A percentile compares a stretch with the other conserved stretches of the same genome.
Conservation (phyloP, 129 eudicot species). For the Escallonia rubra region DNA sequence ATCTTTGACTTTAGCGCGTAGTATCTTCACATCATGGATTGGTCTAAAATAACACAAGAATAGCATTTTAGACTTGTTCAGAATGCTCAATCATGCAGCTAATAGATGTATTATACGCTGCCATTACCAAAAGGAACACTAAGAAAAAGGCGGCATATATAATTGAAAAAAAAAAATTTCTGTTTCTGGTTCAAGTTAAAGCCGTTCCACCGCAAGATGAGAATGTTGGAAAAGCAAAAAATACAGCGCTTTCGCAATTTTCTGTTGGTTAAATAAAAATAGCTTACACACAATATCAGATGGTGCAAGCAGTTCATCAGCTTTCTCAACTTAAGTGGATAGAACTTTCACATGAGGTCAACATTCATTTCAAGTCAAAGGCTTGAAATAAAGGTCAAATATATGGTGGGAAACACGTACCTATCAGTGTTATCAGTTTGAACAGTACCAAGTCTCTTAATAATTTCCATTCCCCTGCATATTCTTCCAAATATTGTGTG, state of each 20-base stretch:
- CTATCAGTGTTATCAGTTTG: slow-evolving; percentile 92
- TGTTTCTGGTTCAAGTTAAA: not conserved
- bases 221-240: no score
- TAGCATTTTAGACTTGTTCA: not conserved
- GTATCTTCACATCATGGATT: slow-evolving; percentile 73
- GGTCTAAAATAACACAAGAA: slow-evolving; percentile 40
- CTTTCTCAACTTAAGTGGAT: not conserved
- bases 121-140: not conserved
- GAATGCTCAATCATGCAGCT: not conserved
- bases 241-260: no score
- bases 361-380: not conserved
- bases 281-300: not conserved
- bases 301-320: not conserved
- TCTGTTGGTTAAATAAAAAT: no score
- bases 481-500: slow-evolving; percentile 98
- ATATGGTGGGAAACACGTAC: slow-evolving; percentile 28
- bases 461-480: slow-evolving; percentile 92
- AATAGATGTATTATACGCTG: not conserved
- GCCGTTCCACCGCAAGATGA: no score
- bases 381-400: not conserved
- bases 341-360: not conserved
- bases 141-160: not conserved
- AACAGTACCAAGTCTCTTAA: slow-evolving; percentile 95
- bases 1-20: slow-evolving; percentile 54
- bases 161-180: not conserved